Evolutionary conservation across 2,329 filamentous ascomycete genomes (phyloP).

Genomic region (Verticillium klebahnii): DNA sequence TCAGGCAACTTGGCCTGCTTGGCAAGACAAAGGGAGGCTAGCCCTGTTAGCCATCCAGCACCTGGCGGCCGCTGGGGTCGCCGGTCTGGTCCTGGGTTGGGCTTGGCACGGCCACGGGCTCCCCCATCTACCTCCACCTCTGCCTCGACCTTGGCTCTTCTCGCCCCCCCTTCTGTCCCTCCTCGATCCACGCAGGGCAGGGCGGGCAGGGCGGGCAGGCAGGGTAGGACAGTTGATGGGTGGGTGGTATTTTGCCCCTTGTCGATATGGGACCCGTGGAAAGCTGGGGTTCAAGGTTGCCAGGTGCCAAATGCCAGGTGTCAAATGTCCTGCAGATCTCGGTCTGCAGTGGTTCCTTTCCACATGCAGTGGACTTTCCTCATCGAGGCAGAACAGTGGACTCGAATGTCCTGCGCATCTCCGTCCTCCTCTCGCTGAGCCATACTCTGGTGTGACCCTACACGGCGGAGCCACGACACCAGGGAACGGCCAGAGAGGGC

Average conservation of each 20-base stretch:
- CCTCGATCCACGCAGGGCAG: background rate
- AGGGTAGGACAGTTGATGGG: too few relatives aligned
- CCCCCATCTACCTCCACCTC: background rate
- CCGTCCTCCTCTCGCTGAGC: background rate
- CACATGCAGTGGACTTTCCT: background rate
- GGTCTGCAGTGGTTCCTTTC: background rate
- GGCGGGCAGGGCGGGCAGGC: too few relatives aligned
- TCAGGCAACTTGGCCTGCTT: background rate
- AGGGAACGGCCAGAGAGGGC: background rate
- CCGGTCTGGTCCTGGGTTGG: background rate
- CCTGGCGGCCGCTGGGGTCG: background rate
- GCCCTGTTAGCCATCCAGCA: background rate
- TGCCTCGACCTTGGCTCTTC: background rate
- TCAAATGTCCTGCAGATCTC: background rate
- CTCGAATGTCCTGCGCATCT: background rate
- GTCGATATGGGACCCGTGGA: background rate
- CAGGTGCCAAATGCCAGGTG: background rate
- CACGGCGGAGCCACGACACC: background rate
- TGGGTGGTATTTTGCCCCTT: background rate
- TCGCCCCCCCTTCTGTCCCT: background rate
- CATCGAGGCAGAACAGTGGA: background rate
- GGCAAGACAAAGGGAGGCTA: background rate
- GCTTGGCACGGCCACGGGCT: background rate
- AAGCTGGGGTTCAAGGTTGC: background rate
- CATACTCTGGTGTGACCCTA: background rate